Conservation (phyloP, 2,329 filamentous ascomycete species). For the Exophiala lecanii-corni region DNA sequence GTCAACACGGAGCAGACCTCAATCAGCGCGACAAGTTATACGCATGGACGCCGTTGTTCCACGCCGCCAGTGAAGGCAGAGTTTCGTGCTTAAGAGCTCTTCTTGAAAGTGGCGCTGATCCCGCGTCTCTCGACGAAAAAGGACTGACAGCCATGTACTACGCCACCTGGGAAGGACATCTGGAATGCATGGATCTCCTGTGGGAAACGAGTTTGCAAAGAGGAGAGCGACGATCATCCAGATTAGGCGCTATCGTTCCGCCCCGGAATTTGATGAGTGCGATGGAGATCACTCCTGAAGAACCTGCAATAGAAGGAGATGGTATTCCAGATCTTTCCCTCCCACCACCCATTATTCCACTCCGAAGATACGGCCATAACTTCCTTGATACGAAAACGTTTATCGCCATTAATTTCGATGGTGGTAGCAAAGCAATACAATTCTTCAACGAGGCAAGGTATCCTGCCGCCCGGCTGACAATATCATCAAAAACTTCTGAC, state of each 20-base stretch:
- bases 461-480: slow-evolving; percentile 87
- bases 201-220: slow-evolving; percentile 33
- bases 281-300: slow-evolving; percentile 24
- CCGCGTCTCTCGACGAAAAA: slow-evolving; percentile 84
- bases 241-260: slow-evolving; percentile 12
- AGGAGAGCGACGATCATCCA: slow-evolving; percentile 12
- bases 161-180: slow-evolving; percentile 93
- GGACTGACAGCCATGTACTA: slow-evolving; percentile 94
- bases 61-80: slow-evolving; percentile 94
- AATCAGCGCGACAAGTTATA: slow-evolving; percentile 94
- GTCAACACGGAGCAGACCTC: slow-evolving; percentile 81
- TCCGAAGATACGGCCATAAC: slow-evolving; percentile 93
- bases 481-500: slow-evolving; percentile 93
- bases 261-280: slow-evolving; percentile 18
- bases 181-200: slow-evolving; percentile 89
- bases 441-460: slow-evolving; percentile 98
- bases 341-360: slow-evolving; percentile 90
- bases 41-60: slow-evolving; percentile 93
- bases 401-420: slow-evolving; percentile 85
- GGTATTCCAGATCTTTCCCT: slow-evolving; percentile 88
- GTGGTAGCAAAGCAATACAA: slow-evolving; percentile 69
- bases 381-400: slow-evolving; percentile 98
- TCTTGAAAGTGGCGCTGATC: slow-evolving; percentile 71
- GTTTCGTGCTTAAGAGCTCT: slow-evolving; percentile 80
- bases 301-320: slow-evolving; percentile 49